Conservation (phyloP, 2,329 filamentous ascomycete genomes). For the Lojkania enalia region DNA sequence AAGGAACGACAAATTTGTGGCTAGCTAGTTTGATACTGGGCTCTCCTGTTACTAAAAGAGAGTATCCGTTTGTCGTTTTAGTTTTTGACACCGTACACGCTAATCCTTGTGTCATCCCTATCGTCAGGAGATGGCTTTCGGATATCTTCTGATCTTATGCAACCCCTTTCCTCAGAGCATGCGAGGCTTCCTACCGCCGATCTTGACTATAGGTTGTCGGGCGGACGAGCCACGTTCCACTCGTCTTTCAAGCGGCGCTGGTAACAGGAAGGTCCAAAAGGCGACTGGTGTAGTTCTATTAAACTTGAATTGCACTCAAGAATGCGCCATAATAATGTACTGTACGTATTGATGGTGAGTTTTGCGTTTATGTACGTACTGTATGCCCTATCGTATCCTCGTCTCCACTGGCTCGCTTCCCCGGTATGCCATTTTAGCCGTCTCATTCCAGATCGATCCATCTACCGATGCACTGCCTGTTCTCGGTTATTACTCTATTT, state of each 20-base stretch:
- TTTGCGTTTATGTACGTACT: slow-evolving; percentile 14
- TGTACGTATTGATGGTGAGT: slow-evolving; percentile 12
- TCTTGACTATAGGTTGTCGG: background rate
- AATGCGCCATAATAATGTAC: slow-evolving; percentile 13
- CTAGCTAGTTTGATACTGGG: background rate
- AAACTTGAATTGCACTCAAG: slow-evolving; percentile 13
- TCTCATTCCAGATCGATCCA: slow-evolving; percentile 25
- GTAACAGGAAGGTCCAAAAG: background rate
- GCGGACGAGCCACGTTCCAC: background rate
- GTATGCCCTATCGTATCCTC: slow-evolving; percentile 8
- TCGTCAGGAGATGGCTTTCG: no score
- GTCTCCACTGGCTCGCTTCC: slow-evolving; percentile 27
- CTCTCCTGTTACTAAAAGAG: background rate
- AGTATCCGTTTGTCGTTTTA: background rate
- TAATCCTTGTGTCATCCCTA: no score
- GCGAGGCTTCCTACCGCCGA: background rate
- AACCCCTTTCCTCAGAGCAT: background rate
- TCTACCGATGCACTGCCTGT: slow-evolving; percentile 10
- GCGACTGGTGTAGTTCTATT: background rate
- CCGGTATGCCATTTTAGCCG: slow-evolving; percentile 26
- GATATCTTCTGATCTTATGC: background rate
- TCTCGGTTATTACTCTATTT: slow-evolving; percentile 24
- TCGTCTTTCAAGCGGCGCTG: background rate
- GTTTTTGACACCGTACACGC: background rate
- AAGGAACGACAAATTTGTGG: background rate